These are phyloP conservation scores for Narthecium ossifragum DNA, from an alignment of 106 monocot genomes.

Conservation along the genomic window DNA sequence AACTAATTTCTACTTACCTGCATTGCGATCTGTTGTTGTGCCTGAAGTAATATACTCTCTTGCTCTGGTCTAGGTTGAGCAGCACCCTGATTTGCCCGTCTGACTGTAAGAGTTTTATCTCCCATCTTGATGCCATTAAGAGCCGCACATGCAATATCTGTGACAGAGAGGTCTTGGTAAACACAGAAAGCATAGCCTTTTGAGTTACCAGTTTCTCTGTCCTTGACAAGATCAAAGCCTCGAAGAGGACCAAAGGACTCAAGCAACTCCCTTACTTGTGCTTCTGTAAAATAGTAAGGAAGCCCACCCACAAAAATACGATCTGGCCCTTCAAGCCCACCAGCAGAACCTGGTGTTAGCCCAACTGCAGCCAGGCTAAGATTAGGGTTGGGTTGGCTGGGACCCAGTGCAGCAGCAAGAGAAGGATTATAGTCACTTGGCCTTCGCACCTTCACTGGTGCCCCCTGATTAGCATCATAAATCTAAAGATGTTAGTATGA, in stretches of 20 bases:
- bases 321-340: slow-evolving; percentile 68
- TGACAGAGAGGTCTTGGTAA: slow-evolving; percentile 71
- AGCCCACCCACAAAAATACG: slow-evolving; percentile 67
- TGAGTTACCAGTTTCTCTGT: slow-evolving; percentile 81
- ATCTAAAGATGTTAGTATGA: background rate
- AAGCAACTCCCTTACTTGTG: slow-evolving; percentile 65
- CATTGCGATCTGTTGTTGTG: slow-evolving; percentile 76
- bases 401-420: slow-evolving; percentile 50
- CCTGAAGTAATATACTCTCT: slow-evolving; percentile 69
- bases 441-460: slow-evolving; percentile 79
- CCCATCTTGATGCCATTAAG: slow-evolving; percentile 97
- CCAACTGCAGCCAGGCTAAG: slow-evolving; percentile 66
- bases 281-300: slow-evolving; percentile 72
- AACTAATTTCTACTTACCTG: slow-evolving; percentile 38
- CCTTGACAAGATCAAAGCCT: slow-evolving; percentile 87
- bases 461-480: slow-evolving; percentile 34
- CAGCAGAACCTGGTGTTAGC: slow-evolving; percentile 50
- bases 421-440: slow-evolving; percentile 62
- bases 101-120: slow-evolving; percentile 86
- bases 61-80: slow-evolving; percentile 74
- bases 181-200: slow-evolving; percentile 90
- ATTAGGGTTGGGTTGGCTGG: slow-evolving; percentile 56
- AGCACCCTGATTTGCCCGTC: slow-evolving; percentile 77
- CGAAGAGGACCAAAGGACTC: slow-evolving; percentile 65
- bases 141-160: slow-evolving; percentile 90